These are phyloP conservation scores for Gnaphalium uliginosum DNA, from an alignment of 129 eudicot species.

Conservation along the genomic window DNA sequence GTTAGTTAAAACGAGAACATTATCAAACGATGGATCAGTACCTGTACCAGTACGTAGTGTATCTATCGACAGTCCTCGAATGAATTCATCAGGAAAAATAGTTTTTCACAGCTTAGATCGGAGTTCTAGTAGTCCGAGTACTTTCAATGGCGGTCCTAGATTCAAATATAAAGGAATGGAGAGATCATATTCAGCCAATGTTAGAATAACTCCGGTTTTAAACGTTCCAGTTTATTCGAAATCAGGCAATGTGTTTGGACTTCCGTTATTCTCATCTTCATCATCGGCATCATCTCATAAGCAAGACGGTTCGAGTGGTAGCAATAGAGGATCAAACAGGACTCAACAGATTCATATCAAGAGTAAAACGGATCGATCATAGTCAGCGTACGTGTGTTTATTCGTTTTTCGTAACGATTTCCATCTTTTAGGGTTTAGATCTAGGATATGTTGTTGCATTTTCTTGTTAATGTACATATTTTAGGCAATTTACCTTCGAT, in stretches of 20 bases:
- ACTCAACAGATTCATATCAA: not conserved
- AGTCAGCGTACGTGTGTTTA: not conserved
- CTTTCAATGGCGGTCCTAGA: slow-evolving; percentile 58
- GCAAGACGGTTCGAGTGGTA: slow-evolving; percentile 18
- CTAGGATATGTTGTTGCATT: not conserved
- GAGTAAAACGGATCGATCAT: not conserved
- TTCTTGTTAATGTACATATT: slow-evolving; percentile 4
- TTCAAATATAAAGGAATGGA: slow-evolving; percentile 55
- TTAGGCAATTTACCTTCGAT: not conserved
- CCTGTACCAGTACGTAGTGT: slow-evolving; percentile 24
- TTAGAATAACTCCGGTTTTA: slow-evolving; percentile 62
- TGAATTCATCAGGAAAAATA: slow-evolving; percentile 64
- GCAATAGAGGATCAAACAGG: slow-evolving; percentile 7
- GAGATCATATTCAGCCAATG: slow-evolving; percentile 65
- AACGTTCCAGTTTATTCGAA: slow-evolving; percentile 75
- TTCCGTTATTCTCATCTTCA: slow-evolving; percentile 34
- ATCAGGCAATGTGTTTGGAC: slow-evolving; percentile 46
- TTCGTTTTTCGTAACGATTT: not conserved
- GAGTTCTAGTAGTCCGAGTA: slow-evolving; percentile 73
- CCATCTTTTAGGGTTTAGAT: not conserved
- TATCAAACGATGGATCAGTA: slow-evolving; percentile 22
- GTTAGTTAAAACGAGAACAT: slow-evolving; percentile 26
- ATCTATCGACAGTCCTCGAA: slow-evolving; percentile 58
- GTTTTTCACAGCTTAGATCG: slow-evolving; percentile 67
- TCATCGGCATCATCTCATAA: slow-evolving; percentile 36